These are phyloP conservation scores for Pyrenochaeta sp. DNA, from an alignment of 2,329 filamentous ascomycete species.

Conservation along the genomic window DNA sequence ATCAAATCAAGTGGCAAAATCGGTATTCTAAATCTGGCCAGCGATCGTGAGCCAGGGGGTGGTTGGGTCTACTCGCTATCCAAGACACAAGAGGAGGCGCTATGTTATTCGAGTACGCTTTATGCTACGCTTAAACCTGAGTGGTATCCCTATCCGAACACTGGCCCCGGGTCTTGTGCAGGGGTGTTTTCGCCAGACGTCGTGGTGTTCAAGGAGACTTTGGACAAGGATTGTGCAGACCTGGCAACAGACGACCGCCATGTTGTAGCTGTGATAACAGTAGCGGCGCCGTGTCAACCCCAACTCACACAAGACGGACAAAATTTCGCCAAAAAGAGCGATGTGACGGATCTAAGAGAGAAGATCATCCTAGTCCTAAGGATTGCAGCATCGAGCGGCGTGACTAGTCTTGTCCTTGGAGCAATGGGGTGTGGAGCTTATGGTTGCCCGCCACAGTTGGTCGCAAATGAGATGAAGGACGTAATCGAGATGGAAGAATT, in stretches of 20 bases:
- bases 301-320: conserved; percentile 8
- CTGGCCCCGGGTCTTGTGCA: conserved; percentile 20
- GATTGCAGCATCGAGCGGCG: conserved; percentile 20
- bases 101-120: conserved; percentile 32
- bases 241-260: conserved; percentile 14
- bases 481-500: conserved; percentile 24
- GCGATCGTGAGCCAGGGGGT: conserved; percentile 25
- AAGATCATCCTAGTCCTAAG: conserved; percentile 27
- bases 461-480: conserved; percentile 27
- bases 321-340: conserved; percentile 13
- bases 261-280: conserved; percentile 26
- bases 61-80: conserved; percentile 32
- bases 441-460: conserved; percentile 22
- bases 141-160: conserved; percentile 37
- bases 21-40: conserved; percentile 30
- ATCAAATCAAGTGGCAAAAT: conserved; percentile 12
- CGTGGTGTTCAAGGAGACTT: conserved; percentile 29
- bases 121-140: conserved; percentile 23
- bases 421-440: conserved; percentile 36
- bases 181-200: conserved; percentile 28
- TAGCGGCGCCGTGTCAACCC: conserved; percentile 24
- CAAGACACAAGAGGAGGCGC: conserved; percentile 29
- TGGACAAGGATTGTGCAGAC: conserved; percentile 21
- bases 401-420: conserved; percentile 28
- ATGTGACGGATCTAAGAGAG: conserved; percentile 20